These are phyloP conservation scores for Eucalyptus pauciflora DNA, from an alignment of 345 rosid species.

Conservation along the genomic window DNA sequence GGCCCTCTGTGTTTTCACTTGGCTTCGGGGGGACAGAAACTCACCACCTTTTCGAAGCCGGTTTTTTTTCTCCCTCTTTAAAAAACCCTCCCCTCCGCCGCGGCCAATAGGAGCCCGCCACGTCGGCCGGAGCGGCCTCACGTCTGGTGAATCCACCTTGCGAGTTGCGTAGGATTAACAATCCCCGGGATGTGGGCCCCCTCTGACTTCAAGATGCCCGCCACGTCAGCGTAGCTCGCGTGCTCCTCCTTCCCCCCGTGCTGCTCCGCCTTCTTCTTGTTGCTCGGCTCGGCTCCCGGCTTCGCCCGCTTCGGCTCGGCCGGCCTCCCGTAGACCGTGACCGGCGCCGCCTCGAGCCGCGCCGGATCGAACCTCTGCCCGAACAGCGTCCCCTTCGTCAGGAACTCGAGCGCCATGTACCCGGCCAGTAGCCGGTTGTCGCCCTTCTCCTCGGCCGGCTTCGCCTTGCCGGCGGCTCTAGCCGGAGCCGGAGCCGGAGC, in stretches of 20 bases:
- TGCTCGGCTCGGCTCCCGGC: background rate
- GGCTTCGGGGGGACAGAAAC: background rate
- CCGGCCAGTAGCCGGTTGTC: conserved; percentile 71
- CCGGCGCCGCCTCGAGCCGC: conserved; percentile 6
- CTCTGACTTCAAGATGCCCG: conserved; percentile 42
- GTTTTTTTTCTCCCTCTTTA: background rate
- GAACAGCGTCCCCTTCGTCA: conserved; percentile 60
- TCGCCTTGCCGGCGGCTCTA: background rate
- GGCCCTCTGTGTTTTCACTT: background rate
- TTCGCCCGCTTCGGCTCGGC: conserved; percentile 25
- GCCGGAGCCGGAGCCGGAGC: conserved; percentile 2
- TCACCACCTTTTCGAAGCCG: background rate
- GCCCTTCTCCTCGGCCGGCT: conserved; percentile 1
- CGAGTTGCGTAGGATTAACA: conserved; percentile 80
- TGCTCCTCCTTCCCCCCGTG: conserved; percentile 10
- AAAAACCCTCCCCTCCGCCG: background rate
- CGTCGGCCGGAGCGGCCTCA: conserved; percentile 19
- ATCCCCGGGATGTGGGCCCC: conserved; percentile 67
- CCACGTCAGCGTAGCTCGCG: conserved; percentile 54
- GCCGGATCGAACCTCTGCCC: conserved; percentile 47
- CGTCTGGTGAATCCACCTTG: conserved; percentile 36
- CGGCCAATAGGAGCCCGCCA: conserved; percentile 20
- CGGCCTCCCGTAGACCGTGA: conserved; percentile 22
- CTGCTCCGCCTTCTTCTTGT: conserved; percentile 2
- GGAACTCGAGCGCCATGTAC: conserved; percentile 75